These are phyloP conservation scores for Panus rudis DNA, from an alignment of 768 basidiomycete species.

Conservation along the genomic window DNA sequence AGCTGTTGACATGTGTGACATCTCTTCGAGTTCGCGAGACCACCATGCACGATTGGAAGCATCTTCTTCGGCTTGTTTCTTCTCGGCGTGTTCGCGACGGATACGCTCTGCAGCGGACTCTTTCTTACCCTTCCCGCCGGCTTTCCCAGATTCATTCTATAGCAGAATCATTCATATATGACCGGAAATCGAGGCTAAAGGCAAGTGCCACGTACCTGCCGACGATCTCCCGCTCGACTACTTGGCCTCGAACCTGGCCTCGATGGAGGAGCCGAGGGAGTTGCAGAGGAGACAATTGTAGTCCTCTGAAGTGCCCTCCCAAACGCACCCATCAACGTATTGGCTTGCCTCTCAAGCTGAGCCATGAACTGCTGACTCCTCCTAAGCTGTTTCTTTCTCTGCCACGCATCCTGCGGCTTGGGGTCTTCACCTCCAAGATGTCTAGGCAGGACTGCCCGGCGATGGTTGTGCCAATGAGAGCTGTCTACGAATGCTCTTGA, in stretches of 20 bases:
- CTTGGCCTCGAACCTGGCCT: too few species aligned
- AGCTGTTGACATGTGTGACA: conserved; percentile 27
- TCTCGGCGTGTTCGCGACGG: conserved; percentile 36
- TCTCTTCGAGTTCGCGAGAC: conserved; percentile 36
- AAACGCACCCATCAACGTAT: conserved; percentile 55
- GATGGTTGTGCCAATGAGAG: conserved; percentile 53
- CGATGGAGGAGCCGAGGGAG: too few species aligned
- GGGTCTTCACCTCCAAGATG: conserved; percentile 43
- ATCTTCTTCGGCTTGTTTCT: conserved; percentile 37
- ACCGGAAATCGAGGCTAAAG: too few species aligned
- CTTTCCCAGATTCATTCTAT: too few species aligned
- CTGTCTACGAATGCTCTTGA: conserved; percentile 42
- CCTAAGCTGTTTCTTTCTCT: conserved; percentile 30
- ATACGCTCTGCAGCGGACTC: conserved; percentile 33
- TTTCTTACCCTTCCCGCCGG: conserved; percentile 22
- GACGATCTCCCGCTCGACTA: too few species aligned
- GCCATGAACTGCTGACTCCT: conserved; percentile 54
- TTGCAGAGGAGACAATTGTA: conserved; percentile 32
- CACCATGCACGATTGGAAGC: conserved; percentile 45
- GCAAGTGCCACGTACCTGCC: too few species aligned
- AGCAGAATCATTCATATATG: too few species aligned
- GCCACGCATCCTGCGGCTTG: conserved; percentile 27
- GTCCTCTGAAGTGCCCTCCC: conserved; percentile 47
- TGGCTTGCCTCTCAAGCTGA: conserved; percentile 48
- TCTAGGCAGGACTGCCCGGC: conserved; percentile 42